Percentiles rank a stretch among this genome's conserved stretches.
Evolutionary conservation across 2,329 filamentous ascomycete genomes (phyloP).

Genomic region (Beauveria rudraprayagi): DNA sequence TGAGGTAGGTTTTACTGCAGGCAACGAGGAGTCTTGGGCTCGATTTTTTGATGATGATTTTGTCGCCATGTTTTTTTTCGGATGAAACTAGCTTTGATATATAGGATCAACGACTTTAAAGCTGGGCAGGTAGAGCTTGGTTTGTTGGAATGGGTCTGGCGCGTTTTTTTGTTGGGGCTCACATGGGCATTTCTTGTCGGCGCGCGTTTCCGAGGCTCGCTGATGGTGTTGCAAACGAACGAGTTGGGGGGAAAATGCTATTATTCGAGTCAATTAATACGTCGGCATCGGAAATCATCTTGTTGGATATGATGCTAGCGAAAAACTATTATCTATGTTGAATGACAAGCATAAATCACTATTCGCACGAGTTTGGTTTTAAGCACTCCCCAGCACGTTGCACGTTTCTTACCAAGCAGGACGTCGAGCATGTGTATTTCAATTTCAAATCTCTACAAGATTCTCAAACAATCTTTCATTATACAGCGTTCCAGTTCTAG

Average conservation of each 20-base stretch:
- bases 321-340: no score
- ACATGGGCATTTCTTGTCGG: slow-evolving; percentile 20
- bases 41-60: background rate
- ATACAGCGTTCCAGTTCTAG: background rate
- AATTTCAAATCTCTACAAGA: no score
- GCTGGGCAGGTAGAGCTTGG: background rate
- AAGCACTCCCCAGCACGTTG: background rate
- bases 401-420: background rate
- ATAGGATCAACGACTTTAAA: background rate
- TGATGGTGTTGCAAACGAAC: background rate
- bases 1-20: background rate
- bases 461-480: background rate
- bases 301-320: background rate
- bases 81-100: background rate
- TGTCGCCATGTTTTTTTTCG: background rate
- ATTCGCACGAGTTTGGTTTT: background rate
- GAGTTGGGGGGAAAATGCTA: background rate
- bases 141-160: slow-evolving; percentile 6
- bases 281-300: background rate
- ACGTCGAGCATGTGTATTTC: background rate
- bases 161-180: slow-evolving; percentile 23
- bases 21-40: background rate
- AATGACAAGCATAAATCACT: background rate
- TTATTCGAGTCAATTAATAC: background rate
- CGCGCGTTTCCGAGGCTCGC: slow-evolving; percentile 19